These are phyloP conservation scores for Sporothrix euskadiensis DNA, from an alignment of 2,329 filamentous ascomycete genomes.

Conservation along the genomic window DNA sequence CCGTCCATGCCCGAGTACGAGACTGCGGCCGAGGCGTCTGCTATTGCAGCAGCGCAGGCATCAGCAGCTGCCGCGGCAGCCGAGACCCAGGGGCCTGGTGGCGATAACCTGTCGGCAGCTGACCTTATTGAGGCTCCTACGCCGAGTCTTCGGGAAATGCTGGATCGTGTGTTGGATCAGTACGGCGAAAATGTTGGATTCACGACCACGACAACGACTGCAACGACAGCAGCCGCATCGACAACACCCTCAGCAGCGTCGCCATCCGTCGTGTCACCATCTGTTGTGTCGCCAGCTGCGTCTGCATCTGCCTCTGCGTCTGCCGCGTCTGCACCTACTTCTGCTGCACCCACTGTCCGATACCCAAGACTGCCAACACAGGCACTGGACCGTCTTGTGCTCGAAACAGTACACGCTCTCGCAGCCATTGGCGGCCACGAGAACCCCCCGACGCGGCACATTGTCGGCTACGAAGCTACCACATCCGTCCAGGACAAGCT, in stretches of 20 bases:
- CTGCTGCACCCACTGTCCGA: constrained; percentile 64
- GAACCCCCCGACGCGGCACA: constrained; percentile 90
- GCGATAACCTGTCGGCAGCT: not conserved
- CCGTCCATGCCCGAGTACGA: constrained; percentile 64
- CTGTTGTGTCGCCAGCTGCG: not conserved
- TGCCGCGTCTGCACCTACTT: constrained; percentile 59
- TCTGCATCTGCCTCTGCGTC: not conserved
- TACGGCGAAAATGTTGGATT: constrained; percentile 65
- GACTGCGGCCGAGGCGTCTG: constrained; percentile 52
- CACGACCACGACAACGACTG: constrained; percentile 35
- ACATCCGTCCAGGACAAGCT: constrained; percentile 91
- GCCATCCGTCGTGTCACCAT: not conserved
- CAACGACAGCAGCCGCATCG: constrained; percentile 36
- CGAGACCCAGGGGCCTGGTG: not conserved
- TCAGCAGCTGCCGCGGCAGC: not conserved
- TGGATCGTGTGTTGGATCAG: constrained; percentile 75
- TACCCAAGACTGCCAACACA: constrained; percentile 71
- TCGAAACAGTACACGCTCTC: constrained; percentile 88
- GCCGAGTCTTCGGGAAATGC: constrained; percentile 78
- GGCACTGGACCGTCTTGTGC: constrained; percentile 71
- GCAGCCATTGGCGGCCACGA: constrained; percentile 92
- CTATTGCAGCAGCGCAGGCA: constrained; percentile 55
- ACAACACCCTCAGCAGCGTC: not conserved
- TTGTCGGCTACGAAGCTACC: constrained; percentile 87
- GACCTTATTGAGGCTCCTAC: constrained; percentile 44